Percentiles rank a stretch among this genome's conserved stretches.
These are phyloP conservation scores for Mycena polygramma DNA, from an alignment of 768 basidiomycete species.

Conservation along the genomic window DNA sequence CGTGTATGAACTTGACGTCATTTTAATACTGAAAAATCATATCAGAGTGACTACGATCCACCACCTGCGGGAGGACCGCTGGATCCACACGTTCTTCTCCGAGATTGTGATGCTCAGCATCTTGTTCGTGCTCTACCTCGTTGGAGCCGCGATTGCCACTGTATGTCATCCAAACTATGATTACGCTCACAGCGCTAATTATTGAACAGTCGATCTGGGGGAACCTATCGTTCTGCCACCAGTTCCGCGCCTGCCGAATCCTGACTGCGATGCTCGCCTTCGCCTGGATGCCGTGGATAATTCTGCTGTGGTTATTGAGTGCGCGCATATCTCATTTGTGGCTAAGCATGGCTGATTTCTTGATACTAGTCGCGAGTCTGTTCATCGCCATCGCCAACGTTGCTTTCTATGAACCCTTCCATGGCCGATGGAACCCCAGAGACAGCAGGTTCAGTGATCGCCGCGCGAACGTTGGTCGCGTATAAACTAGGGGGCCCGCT, in stretches of 20 bases:
- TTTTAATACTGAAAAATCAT: neutral
- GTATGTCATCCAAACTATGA: slow-evolving; percentile 52
- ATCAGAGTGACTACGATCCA: slow-evolving; percentile 30
- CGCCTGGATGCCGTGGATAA: slow-evolving; percentile 74
- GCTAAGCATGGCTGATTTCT: neutral
- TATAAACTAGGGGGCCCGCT: neutral
- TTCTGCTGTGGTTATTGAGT: slow-evolving; percentile 39
- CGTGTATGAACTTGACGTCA: neutral
- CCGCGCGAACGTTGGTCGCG: slow-evolving; percentile 22
- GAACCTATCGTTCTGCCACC: slow-evolving; percentile 69
- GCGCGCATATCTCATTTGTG: neutral
- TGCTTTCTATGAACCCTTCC: slow-evolving; percentile 38
- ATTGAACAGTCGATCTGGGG: slow-evolving; percentile 59
- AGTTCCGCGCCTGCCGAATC: slow-evolving; percentile 65
- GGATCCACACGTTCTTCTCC: slow-evolving; percentile 55
- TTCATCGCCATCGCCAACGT: slow-evolving; percentile 32
- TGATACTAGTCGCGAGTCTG: slow-evolving; percentile 24
- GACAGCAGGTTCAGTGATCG: slow-evolving; percentile 36
- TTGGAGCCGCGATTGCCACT: slow-evolving; percentile 72
- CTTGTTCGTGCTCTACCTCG: slow-evolving; percentile 74
- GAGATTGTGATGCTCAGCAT: slow-evolving; percentile 66
- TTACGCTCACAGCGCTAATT: neutral
- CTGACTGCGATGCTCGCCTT: slow-evolving; percentile 77
- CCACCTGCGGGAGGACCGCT: slow-evolving; percentile 57
- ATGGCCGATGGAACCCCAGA: slow-evolving; percentile 38